Conservation (phyloP, 2,329 filamentous ascomycete genomes). For the Lachnellula willkommii region DNA sequence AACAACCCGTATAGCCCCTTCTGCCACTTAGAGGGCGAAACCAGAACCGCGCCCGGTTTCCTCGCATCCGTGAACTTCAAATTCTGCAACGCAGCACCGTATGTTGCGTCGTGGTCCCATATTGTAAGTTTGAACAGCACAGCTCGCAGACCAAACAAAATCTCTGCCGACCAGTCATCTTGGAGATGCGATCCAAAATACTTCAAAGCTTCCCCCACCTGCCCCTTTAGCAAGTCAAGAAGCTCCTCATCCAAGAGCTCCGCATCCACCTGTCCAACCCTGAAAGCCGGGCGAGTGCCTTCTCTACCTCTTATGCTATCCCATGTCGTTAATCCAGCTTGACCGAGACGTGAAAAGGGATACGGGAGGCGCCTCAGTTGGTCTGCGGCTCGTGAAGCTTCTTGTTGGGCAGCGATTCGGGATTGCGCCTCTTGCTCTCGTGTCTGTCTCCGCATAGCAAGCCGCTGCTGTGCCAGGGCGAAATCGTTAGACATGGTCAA, state of each 20-base stretch:
- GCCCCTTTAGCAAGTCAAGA: slow-evolving; percentile 73
- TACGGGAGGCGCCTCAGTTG: slow-evolving; percentile 54
- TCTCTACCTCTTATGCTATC: slow-evolving; percentile 66
- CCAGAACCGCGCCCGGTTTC: slow-evolving; percentile 53
- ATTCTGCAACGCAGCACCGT: slow-evolving; percentile 89
- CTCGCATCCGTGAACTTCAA: slow-evolving; percentile 85
- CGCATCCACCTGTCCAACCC: slow-evolving; percentile 93
- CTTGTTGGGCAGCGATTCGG: slow-evolving; percentile 45
- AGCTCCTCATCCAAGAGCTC: slow-evolving; percentile 93
- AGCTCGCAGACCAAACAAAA: slow-evolving; percentile 68
- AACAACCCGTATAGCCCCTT: slow-evolving; percentile 78
- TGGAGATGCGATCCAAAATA: slow-evolving; percentile 75
- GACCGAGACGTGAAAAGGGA: slow-evolving; percentile 56
- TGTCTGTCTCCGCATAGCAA: slow-evolving; percentile 72
- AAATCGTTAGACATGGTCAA: slow-evolving; percentile 46
- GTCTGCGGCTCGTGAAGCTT: slow-evolving; percentile 49
- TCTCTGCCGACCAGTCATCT: slow-evolving; percentile 85
- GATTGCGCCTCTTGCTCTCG: slow-evolving; percentile 63
- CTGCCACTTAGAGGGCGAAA: slow-evolving; percentile 72
- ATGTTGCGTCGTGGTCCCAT: slow-evolving; percentile 94
- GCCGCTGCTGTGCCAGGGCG: slow-evolving; percentile 81
- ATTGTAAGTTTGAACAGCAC: slow-evolving; percentile 90
- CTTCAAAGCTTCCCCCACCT: slow-evolving; percentile 82
- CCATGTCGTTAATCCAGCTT: slow-evolving; percentile 53
- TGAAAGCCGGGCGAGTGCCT: slow-evolving; percentile 78